Evolutionary conservation across 192 early-diverging fungal genomes (phyloP).

Genomic region (Gaertneriomyces semiglobifer): DNA sequence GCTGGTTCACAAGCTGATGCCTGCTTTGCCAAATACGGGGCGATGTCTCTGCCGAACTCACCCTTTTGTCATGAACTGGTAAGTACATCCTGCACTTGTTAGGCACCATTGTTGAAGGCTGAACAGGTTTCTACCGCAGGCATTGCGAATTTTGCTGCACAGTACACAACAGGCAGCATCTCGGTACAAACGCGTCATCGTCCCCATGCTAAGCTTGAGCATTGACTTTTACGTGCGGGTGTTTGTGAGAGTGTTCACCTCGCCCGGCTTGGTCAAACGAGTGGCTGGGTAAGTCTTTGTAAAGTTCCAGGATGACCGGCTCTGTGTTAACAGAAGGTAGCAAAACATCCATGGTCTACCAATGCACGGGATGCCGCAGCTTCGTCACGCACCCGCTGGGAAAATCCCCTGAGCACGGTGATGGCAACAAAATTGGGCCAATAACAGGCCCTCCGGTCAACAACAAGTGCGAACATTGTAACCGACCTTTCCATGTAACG

Average conservation of each 20-base stretch:
- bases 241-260: conserved; percentile 85
- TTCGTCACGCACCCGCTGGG: conserved; percentile 75
- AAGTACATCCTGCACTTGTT: neutral
- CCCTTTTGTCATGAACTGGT: conserved; percentile 94
- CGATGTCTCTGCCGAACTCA: conserved; percentile 76
- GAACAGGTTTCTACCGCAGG: conserved; percentile 41
- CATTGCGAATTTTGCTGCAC: conserved; percentile 83
- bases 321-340: conserved; percentile 35
- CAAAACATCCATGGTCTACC: conserved; percentile 78
- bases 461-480: conserved; percentile 71
- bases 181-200: conserved; percentile 79
- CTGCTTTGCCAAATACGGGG: conserved; percentile 93
- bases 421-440: conserved; percentile 60
- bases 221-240: conserved; percentile 98
- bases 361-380: conserved; percentile 78
- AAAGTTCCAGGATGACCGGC: conserved; percentile 2
- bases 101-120: too few relatives aligned
- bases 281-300: conserved; percentile 57
- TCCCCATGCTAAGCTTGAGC: conserved; percentile 84
- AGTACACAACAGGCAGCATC: conserved; percentile 78
- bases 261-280: conserved; percentile 70
- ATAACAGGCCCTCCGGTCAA: conserved; percentile 60
- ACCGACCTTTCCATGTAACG: conserved; percentile 63
- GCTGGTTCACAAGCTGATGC: conserved; percentile 83
- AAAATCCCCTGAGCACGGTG: conserved; percentile 50